Evolutionary conservation across 2,329 filamentous ascomycete species (phyloP), one percentile per base, ranked within the genome.

Genomic region (Nemania sp.): DNA sequence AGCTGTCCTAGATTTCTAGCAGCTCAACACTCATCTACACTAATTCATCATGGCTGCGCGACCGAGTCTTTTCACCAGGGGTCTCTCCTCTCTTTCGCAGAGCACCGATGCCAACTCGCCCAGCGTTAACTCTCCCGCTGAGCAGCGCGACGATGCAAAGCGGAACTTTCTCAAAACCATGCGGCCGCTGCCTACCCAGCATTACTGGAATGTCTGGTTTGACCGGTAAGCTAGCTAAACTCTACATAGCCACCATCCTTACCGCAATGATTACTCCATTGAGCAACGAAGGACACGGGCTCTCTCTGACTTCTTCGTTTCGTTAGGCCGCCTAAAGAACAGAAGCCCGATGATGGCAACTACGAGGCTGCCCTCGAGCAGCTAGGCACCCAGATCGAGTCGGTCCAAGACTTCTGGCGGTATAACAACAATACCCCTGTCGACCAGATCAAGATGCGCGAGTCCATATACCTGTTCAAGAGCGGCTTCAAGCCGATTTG

Each of bases 341-440:
- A 73, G 63, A 73, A 75, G 56, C 64, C 70, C 40, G 68, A 76
- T 62, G 71, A 71, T 56, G 70, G 63, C 51, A 66, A 73, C 60
- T 84, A 84, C 71, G 75, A 79, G 52, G 74, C 72, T 49, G 73
- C 81, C 60, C 79, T 87, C 40, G 82, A 86, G 68, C 79, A 85
- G 74, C 79, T 87, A 19, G 82, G 80, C 64, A 73, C 75, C 43
- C 80, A 83, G 72, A 86, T 92, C 72, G 88, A 90, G 76, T 90
- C 88, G 17, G 83, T 91, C 37, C 89, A 91, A 80, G 90, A 92
- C 69, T 92, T 92, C 71, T 91, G 89, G 84, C 82, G 87, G 57
- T 88, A 91, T 74, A 84, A 86, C 75, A 91, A 92, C 75, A 91
- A 91, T 72, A 89, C 86, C 33, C 88, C 88, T 14, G 86, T 90